Evolutionary conservation across 2,329 filamentous ascomycete species (phyloP).

Genomic region (Diaporthe capsici): DNA sequence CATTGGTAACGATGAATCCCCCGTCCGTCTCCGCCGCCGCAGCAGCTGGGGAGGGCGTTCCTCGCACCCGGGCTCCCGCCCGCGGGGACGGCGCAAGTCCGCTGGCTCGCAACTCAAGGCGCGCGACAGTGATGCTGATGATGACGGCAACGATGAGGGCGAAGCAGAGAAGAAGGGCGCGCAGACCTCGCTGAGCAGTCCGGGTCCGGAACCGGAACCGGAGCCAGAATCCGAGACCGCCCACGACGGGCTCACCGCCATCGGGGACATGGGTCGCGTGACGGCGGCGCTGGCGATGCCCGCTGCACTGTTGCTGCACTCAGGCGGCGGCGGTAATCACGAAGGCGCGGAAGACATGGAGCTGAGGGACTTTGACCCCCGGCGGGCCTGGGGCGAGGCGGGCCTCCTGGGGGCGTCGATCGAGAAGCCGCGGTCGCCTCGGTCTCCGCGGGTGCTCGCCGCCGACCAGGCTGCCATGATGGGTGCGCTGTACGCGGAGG

Average conservation of each 20-base stretch:
- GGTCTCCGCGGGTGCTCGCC: conserved; percentile 28
- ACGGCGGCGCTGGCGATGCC: conserved; percentile 23
- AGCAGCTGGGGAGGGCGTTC: conserved; percentile 29
- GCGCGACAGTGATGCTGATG: neutral
- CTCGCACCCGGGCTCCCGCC: neutral
- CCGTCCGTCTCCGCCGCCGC: conserved; percentile 6
- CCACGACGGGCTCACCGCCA: neutral
- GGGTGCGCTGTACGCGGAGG: neutral
- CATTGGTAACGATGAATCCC: neutral
- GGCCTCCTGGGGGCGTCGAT: conserved; percentile 39
- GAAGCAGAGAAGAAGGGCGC: neutral
- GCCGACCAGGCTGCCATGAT: conserved; percentile 25
- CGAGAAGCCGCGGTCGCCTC: conserved; percentile 33
- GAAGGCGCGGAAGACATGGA: neutral
- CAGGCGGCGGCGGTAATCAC: neutral
- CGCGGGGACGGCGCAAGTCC: conserved; percentile 1
- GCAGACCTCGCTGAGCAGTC: neutral
- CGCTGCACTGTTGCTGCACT: neutral
- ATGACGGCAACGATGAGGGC: neutral
- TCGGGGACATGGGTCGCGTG: neutral
- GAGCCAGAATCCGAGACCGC: neutral
- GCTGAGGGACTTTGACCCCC: neutral
- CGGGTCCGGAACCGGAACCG: neutral
- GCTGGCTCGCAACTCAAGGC: neutral
- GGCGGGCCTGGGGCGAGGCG: neutral